Conservation (phyloP, 768 basidiomycete species). For the Collybia nuda region DNA sequence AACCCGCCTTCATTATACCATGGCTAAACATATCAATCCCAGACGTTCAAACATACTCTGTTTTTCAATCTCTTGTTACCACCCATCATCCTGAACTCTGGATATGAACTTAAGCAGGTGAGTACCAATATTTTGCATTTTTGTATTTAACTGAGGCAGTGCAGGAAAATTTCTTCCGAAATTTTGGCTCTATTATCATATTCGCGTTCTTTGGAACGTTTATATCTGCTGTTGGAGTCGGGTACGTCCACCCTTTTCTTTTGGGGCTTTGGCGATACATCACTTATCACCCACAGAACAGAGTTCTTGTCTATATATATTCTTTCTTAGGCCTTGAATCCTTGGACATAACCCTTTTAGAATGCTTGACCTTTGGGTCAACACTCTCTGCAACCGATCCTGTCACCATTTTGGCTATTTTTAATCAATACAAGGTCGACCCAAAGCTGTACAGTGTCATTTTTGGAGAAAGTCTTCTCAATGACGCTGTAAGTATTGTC, state of each 20-base stretch:
- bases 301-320: constrained; percentile 92
- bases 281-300: constrained; percentile 56
- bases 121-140: constrained; percentile 15
- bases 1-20: too few species aligned
- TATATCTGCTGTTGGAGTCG: constrained; percentile 93
- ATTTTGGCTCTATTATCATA: constrained; percentile 93
- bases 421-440: constrained; percentile 98
- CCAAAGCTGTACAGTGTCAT: constrained; percentile 97
- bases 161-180: constrained; percentile 97
- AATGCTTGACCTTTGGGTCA: constrained; percentile 95
- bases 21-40: constrained; percentile 2
- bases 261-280: neutral
- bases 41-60: constrained; percentile 96
- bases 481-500: constrained; percentile 99
- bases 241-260: constrained; percentile 56
- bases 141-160: neutral
- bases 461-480: constrained; percentile 94
- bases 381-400: constrained; percentile 98
- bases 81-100: constrained; percentile 97
- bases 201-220: constrained; percentile 96
- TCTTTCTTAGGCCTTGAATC: constrained; percentile 92
- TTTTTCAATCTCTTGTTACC: constrained; percentile 99
- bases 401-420: constrained; percentile 96
- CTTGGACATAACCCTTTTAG: constrained; percentile 80
- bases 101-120: constrained; percentile 96